Percentiles rank a stretch among this genome's conserved stretches.
Evolutionary conservation across 2,329 filamentous ascomycete species (phyloP).

Genomic region (Thelonectria blattea): DNA sequence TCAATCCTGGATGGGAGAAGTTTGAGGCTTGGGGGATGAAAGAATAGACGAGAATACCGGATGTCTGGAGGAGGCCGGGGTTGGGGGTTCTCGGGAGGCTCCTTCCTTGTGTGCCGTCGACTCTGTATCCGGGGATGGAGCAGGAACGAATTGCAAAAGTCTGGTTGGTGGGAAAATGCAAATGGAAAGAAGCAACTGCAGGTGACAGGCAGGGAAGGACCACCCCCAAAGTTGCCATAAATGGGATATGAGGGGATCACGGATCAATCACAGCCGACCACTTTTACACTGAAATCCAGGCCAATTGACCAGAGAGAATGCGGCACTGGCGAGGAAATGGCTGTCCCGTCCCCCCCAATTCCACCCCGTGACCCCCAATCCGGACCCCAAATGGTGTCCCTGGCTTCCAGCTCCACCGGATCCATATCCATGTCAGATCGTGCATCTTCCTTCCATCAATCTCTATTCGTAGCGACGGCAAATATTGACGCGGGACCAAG

Average conservation of each 20-base stretch:
- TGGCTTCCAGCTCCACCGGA: not conserved
- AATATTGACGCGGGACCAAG: not conserved
- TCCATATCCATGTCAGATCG: conserved; percentile 10
- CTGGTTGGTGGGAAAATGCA: conserved; percentile 10
- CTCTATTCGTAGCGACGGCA: not conserved
- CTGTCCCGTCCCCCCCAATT: not conserved
- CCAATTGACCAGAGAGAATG: not conserved
- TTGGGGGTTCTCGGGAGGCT: not conserved
- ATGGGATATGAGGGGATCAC: not conserved
- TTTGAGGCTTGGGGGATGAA: conserved; percentile 7
- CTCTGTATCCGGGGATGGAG: not conserved
- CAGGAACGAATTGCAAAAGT: not conserved
- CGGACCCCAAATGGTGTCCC: not conserved
- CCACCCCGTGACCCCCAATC: not conserved
- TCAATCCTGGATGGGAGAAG: conserved; percentile 1
- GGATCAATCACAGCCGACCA: not conserved
- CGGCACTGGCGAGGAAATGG: not conserved
- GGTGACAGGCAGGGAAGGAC: not conserved
- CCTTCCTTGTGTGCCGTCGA: not conserved
- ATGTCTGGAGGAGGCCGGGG: not conserved
- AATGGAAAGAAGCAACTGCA: not conserved
- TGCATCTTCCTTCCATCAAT: conserved; percentile 1
- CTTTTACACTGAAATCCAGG: not conserved
- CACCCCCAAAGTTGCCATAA: conserved; percentile 3
- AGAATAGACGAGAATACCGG: not conserved